Evolutionary conservation across 441 rosid species (phyloP).

Genomic region (Adansonia rubrostipa): DNA sequence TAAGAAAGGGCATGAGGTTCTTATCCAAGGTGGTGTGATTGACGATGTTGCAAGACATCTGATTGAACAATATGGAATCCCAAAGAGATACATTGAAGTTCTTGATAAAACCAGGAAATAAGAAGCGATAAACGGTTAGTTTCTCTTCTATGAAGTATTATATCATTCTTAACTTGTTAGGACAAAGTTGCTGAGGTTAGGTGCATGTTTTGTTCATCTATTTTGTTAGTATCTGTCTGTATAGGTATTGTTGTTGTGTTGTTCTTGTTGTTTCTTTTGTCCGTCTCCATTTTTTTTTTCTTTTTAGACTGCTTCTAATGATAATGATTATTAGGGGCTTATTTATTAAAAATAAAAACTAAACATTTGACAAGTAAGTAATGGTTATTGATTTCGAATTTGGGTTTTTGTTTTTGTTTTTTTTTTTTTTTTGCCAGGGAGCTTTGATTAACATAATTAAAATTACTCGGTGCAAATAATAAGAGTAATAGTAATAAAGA

Average conservation of each 20-base stretch:
- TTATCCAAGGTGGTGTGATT: constrained; percentile 94
- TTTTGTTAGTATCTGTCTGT: neutral
- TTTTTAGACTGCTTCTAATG: neutral
- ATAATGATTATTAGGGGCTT: neutral
- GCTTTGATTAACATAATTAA: neutral
- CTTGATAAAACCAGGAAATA: constrained; percentile 88
- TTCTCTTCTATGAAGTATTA: constrained; percentile 1
- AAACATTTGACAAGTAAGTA: neutral
- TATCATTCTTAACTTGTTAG: neutral
- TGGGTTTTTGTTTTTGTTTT: too few species aligned
- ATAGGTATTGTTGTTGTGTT: too few species aligned
- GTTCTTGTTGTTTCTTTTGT: neutral
- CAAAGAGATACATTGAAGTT: constrained; percentile 84
- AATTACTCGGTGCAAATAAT: neutral
- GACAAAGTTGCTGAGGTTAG: neutral
- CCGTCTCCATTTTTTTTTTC: neutral
- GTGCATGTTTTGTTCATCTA: neutral
- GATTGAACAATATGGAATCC: constrained; percentile 81
- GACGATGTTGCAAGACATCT: constrained; percentile 81
- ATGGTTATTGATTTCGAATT: neutral
- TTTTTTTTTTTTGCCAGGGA: too few species aligned
- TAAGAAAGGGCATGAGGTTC: constrained; percentile 86
- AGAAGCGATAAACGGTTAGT: constrained; percentile 34
- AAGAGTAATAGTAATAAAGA: neutral
- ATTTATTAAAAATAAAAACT: neutral